phyloP scores from a whole-genome alignment of 805 yeast genomes.

The Hanseniaspora hatyaiensis region DNA sequence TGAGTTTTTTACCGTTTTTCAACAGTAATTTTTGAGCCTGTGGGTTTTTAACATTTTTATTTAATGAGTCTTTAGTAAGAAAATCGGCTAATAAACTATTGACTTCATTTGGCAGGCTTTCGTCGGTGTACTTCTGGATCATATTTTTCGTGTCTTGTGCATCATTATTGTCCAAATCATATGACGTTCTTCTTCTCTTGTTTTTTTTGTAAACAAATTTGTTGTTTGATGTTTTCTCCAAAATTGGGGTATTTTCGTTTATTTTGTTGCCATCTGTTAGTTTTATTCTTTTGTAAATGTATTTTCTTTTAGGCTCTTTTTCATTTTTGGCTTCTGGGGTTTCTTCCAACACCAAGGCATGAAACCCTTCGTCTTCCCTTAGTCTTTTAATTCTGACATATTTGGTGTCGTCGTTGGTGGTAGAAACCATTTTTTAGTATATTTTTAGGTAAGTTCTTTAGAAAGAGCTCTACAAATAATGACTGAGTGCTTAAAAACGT shows the following conservation, averaged over 20 bases:
- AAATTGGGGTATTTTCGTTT: conserved; percentile 10
- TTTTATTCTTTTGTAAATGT: conserved; percentile 39
- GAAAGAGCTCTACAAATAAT: too few relatives aligned
- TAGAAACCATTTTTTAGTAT: not conserved
- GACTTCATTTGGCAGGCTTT: conserved; percentile 49
- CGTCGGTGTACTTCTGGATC: conserved; percentile 28
- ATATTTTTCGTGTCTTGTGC: conserved; percentile 18
- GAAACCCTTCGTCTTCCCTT: conserved; percentile 77
- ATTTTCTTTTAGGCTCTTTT: conserved; percentile 21
- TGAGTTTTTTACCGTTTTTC: conserved; percentile 14
- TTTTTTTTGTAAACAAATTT: conserved; percentile 5
- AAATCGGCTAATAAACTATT: conserved; percentile 50
- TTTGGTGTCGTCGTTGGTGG: not conserved
- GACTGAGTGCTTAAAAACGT: too few relatives aligned
- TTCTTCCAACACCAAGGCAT: conserved; percentile 36
- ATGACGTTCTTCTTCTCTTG: conserved; percentile 7
- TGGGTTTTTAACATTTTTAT: conserved; percentile 1
- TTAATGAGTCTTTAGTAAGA: conserved; percentile 31
- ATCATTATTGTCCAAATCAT: conserved; percentile 10
- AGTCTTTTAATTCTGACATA: conserved; percentile 74
- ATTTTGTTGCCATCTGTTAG: conserved; percentile 25
- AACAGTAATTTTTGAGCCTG: conserved; percentile 14
- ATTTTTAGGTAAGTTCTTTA: too few relatives aligned
- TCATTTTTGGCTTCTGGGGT: conserved; percentile 23
- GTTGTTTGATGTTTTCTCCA: conserved; percentile 11